Base-by-base conservation (phyloP, 2,329 filamentous ascomycete species). In the Sporothrix pseudoabietina region DNA sequence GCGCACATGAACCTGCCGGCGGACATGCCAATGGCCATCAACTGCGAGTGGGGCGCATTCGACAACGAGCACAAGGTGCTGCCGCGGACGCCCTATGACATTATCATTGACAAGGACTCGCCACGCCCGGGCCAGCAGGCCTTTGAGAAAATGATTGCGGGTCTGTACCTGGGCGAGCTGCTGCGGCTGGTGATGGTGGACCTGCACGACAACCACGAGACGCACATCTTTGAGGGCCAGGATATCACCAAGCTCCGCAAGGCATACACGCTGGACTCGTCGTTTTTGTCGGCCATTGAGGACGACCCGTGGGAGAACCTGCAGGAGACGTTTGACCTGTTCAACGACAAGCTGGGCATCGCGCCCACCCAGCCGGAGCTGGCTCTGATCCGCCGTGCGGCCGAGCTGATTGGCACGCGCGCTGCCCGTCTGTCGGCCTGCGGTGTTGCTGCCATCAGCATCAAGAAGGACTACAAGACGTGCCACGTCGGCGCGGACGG, bases 91-190 rank as follows among this genome's bases (percentile, higher is more conserved):
- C 88, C 88, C 73, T 98, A 96, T 82, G 95, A 98, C 81, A 85
- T 92, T 75, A 89, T 91, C 77, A 93, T 98, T 79, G 95, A 98
- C 85, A 90, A 93, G 78, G 92, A 96, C 78, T 98, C 94, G 26
- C 95, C 95, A 49, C 92, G 94, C 35, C 95, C 95, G 3, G 94
- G 94, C 69, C 94, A 98, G 83, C 95, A 98, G 84, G 91, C 93
- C 0, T 98, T 98, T 77, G 95, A 98, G 85, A 98, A 98, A 86
- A 98, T 98, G 93, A 94, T 97, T 80, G 94, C 95, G 1, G 95
- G 95, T 76, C 87, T 98, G 68, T 98, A 98, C 81, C 88, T 98
- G 1, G 95, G 95, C 77, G 95, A 98, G 83, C 92, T 98, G 79
- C 97, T 97, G 88, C 93, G 95, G 74, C 87, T 97, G 68, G 90